Percentiles rank a stretch among this genome's conserved stretches.
Conservation (phyloP, 2,329 filamentous ascomycete genomes). For the Xylaria hypoxylon region DNA sequence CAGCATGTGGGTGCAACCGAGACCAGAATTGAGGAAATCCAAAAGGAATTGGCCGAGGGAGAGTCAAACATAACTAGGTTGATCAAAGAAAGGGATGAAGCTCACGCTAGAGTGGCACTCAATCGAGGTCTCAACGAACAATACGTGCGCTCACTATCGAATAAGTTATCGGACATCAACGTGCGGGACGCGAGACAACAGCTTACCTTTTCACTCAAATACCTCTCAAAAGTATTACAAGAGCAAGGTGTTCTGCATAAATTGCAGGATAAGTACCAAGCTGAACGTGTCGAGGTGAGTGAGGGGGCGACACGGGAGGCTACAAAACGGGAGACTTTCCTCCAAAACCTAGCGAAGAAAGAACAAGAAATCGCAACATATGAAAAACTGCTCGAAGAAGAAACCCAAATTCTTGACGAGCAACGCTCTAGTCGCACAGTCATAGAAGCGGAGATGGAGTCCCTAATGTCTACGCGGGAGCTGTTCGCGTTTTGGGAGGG, state of each 20-base stretch:
- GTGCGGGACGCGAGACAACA: conserved; percentile 9
- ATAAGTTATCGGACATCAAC: conserved; percentile 1
- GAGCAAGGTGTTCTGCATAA: conserved; percentile 29
- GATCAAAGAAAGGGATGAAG: conserved; percentile 7
- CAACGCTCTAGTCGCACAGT: conserved; percentile 13
- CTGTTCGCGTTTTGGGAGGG: conserved; percentile 48
- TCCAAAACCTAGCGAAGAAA: conserved; percentile 24
- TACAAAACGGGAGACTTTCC: background rate
- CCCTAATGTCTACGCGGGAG: conserved; percentile 36
- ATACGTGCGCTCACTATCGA: conserved; percentile 8
- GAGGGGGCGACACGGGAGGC: conserved; percentile 5
- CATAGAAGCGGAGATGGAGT: conserved; percentile 24
- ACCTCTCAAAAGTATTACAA: conserved; percentile 24
- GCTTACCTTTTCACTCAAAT: conserved; percentile 21
- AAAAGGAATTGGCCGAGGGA: background rate
- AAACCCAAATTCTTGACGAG: conserved; percentile 30
- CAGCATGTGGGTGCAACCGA: background rate
- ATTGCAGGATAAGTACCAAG: conserved; percentile 18
- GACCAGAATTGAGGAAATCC: background rate
- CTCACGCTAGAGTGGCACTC: conserved; percentile 1
- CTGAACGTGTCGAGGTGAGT: background rate
- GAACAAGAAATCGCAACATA: conserved; percentile 40
- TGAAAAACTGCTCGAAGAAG: conserved; percentile 34
- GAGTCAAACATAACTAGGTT: conserved; percentile 1
- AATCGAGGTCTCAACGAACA: conserved; percentile 13